Conservation (phyloP, 495 filamentous ascomycete species). For the Pyrenopolyporus hunteri region DNA sequence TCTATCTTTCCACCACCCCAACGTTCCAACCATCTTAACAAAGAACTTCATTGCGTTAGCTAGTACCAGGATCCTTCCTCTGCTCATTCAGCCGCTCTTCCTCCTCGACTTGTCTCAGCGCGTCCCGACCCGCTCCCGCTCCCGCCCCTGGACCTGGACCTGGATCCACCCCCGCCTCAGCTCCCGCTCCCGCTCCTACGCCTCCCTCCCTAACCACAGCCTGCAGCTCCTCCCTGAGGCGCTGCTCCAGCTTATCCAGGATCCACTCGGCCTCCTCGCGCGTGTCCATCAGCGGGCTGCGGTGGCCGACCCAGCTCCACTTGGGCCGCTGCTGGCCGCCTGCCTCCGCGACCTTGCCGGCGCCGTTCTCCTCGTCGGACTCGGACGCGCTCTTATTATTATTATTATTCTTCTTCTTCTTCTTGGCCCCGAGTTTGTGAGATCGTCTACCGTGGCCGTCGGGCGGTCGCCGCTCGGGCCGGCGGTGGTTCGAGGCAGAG, state of each 20-base stretch:
- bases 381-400: not conserved
- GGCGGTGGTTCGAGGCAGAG: slow-evolving; percentile 50
- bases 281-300: slow-evolving; percentile 74
- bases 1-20: too few species aligned
- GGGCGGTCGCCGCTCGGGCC: slow-evolving; percentile 23
- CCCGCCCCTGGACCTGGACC: too few species aligned
- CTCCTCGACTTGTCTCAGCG: slow-evolving; percentile 4
- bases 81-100: slow-evolving; percentile 30
- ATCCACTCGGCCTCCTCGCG: slow-evolving; percentile 84
- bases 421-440: not conserved
- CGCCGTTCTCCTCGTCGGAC: not conserved
- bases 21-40: too few species aligned
- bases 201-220: slow-evolving; percentile 18
- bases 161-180: too few species aligned
- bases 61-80: not conserved
- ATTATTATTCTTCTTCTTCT: not conserved
- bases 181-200: too few species aligned
- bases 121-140: slow-evolving; percentile 8
- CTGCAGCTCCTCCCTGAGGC: slow-evolving; percentile 60
- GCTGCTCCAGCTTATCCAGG: slow-evolving; percentile 64
- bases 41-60: too few species aligned
- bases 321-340: slow-evolving; percentile 9
- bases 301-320: slow-evolving; percentile 81
- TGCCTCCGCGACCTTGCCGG: slow-evolving; percentile 13
- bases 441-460: not conserved